These are phyloP conservation scores for Cladosporium sp. DNA, from an alignment of 2,329 filamentous ascomycete species.

Conservation along the genomic window DNA sequence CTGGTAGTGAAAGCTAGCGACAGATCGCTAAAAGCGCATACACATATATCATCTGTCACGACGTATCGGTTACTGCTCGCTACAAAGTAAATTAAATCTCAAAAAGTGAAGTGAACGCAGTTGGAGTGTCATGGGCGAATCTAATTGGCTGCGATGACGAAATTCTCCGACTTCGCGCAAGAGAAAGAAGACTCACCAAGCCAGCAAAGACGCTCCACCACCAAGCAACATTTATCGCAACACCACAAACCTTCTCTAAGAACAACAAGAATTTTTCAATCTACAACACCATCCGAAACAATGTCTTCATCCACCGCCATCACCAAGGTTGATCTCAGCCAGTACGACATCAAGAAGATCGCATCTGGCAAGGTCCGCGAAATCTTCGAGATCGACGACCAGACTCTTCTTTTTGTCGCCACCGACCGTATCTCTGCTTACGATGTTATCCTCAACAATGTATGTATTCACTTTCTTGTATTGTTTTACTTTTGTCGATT, in stretches of 20 bases:
- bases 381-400: slow-evolving; percentile 66
- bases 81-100: no score
- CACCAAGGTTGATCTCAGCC: slow-evolving; percentile 19
- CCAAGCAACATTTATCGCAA: background rate
- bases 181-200: slow-evolving; percentile 12
- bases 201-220: slow-evolving; percentile 1
- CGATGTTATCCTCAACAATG: slow-evolving; percentile 84
- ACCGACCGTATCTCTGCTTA: slow-evolving; percentile 93
- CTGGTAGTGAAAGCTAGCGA: no score
- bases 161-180: slow-evolving; percentile 12
- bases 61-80: no score
- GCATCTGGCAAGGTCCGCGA: slow-evolving; percentile 74
- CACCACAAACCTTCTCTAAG: background rate
- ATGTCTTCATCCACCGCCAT: slow-evolving; percentile 10
- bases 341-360: slow-evolving; percentile 40
- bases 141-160: background rate
- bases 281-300: background rate
- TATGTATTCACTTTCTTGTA: slow-evolving; percentile 41
- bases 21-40: no score
- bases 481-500: background rate
- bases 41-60: no score
- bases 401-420: slow-evolving; percentile 74
- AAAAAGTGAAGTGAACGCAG: no score
- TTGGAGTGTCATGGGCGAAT: background rate
- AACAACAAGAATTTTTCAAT: background rate